A percentile compares a stretch with the other conserved stretches of the same genome.
phyloP scores from a whole-genome alignment of 2,329 filamentous ascomycete genomes.

The Clarireedia paspali region DNA sequence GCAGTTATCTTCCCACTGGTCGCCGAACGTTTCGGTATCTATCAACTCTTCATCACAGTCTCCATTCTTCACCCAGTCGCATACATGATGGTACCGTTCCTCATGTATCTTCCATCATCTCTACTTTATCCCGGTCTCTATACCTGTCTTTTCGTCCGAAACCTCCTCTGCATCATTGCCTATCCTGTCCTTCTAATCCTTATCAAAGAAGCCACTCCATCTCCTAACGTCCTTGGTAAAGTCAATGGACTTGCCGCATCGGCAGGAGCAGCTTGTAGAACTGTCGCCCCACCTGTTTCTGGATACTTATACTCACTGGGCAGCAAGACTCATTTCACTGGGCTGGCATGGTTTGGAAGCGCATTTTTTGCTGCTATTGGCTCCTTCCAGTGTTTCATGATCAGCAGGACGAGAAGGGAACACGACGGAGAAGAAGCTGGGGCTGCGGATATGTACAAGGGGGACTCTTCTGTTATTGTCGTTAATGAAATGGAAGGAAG shows the following conservation, averaged over 20 bases:
- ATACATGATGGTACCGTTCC: slow-evolving; percentile 51
- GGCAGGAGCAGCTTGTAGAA: slow-evolving; percentile 58
- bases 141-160: slow-evolving; percentile 38
- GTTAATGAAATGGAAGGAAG: background rate
- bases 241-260: slow-evolving; percentile 61
- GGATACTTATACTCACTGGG: slow-evolving; percentile 57
- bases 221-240: slow-evolving; percentile 47
- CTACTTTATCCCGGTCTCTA: slow-evolving; percentile 52
- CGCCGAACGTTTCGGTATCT: slow-evolving; percentile 50
- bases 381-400: slow-evolving; percentile 49
- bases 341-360: slow-evolving; percentile 57
- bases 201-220: slow-evolving; percentile 58
- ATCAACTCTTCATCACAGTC: slow-evolving; percentile 47
- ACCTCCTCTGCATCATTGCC: slow-evolving; percentile 53
- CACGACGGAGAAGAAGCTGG: slow-evolving; percentile 9
- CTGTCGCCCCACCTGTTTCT: slow-evolving; percentile 57
- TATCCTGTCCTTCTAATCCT: slow-evolving; percentile 60
- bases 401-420: slow-evolving; percentile 16
- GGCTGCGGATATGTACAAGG: background rate
- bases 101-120: slow-evolving; percentile 46
- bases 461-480: background rate
- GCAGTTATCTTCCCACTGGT: slow-evolving; percentile 53
- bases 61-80: slow-evolving; percentile 53
- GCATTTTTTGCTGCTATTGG: slow-evolving; percentile 48
- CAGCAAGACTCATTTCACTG: slow-evolving; percentile 49